These are phyloP conservation scores for Hordeum pubiflorum DNA, from an alignment of 202 grass and related monocot genomes.

Conservation along the genomic window DNA sequence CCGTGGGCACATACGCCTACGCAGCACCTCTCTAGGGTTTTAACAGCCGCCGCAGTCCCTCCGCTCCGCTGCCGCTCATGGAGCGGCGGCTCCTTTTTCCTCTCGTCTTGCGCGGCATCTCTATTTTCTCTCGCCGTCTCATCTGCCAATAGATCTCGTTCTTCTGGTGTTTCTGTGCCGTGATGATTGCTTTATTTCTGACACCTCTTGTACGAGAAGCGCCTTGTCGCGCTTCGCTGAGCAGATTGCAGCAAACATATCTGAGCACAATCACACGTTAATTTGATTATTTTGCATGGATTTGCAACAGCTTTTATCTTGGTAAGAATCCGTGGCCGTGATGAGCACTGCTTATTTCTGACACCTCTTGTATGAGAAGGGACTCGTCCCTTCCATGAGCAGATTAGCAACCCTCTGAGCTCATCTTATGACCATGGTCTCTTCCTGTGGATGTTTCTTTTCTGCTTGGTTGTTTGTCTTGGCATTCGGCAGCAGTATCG, in stretches of 20 bases:
- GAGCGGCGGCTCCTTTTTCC: not conserved
- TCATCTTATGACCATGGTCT: not conserved
- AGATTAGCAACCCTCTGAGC: conserved; percentile 49
- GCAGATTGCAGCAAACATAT: conserved; percentile 17
- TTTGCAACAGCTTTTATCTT: not conserved
- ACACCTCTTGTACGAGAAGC: conserved; percentile 46
- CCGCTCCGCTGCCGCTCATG: too few relatives aligned
- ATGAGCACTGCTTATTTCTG: conserved; percentile 43
- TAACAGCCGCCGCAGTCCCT: not conserved
- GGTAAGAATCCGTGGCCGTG: not conserved
- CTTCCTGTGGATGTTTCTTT: too few relatives aligned
- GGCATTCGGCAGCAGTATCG: not conserved
- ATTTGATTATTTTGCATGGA: not conserved
- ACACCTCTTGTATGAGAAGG: conserved; percentile 67
- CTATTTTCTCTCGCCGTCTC: not conserved
- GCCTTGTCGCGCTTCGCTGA: conserved; percentile 18
- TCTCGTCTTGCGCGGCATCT: not conserved
- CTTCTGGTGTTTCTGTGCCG: not conserved
- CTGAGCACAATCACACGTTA: not conserved
- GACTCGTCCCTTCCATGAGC: conserved; percentile 36
- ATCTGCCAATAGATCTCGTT: not conserved
- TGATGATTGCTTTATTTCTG: conserved; percentile 34
- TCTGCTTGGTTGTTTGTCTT: not conserved
- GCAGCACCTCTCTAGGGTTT: conserved; percentile 9
- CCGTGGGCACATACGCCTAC: not conserved